phyloP scores from a whole-genome alignment of 2,329 filamentous ascomycete genomes.

The Botryosphaeria dothidea region DNA sequence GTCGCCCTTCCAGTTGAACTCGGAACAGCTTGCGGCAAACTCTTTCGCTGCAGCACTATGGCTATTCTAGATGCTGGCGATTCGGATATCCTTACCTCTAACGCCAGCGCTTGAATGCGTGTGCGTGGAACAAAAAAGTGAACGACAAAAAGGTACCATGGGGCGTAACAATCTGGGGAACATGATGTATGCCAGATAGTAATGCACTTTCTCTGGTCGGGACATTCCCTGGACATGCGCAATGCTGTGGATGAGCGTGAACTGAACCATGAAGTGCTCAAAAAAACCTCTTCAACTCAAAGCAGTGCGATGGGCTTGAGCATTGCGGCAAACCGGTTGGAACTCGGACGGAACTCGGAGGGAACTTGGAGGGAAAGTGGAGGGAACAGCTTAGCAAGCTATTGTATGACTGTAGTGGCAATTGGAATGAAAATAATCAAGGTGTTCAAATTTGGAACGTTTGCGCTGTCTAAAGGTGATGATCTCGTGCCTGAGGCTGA shows the following conservation, averaged over 20 bases:
- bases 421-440: not conserved
- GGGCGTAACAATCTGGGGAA: slow-evolving; percentile 3
- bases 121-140: not conserved
- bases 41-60: slow-evolving; percentile 98
- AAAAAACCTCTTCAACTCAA: too few species aligned
- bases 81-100: slow-evolving; percentile 92
- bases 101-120: slow-evolving; percentile 44
- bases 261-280: too few species aligned
- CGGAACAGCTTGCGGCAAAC: slow-evolving; percentile 97
- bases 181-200: slow-evolving; percentile 14
- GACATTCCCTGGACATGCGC: not conserved
- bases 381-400: not conserved
- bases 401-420: not conserved
- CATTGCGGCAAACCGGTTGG: too few species aligned
- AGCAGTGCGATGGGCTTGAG: not conserved
- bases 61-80: slow-evolving; percentile 93
- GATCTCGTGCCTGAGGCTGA: not conserved
- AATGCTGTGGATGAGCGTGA: not conserved
- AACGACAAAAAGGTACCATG: not conserved
- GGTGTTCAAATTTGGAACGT: not conserved
- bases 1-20: slow-evolving; percentile 74
- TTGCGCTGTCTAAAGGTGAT: not conserved
- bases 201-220: slow-evolving; percentile 19
- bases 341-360: too few species aligned
- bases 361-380: too few species aligned